phyloP scores from a whole-genome alignment of 2,329 filamentous ascomycete genomes.

The Stemphylium vesicarium region DNA sequence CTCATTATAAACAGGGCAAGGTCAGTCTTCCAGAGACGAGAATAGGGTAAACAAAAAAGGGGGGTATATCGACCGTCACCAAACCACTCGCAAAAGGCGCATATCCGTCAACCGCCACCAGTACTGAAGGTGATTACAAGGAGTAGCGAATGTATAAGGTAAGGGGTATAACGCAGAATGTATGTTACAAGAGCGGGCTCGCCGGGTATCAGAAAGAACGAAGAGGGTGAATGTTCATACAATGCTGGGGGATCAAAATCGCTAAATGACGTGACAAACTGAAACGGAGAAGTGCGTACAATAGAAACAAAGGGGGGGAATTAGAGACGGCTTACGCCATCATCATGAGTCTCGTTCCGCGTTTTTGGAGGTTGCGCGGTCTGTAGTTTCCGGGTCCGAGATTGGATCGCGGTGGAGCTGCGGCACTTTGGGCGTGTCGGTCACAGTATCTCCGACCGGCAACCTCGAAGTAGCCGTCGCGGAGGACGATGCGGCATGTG shows the following conservation, averaged over 20 bases:
- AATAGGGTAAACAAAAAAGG: slow-evolving; percentile 8
- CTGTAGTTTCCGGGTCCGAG: slow-evolving; percentile 48
- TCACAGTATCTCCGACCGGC: slow-evolving; percentile 83
- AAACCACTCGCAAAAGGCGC: slow-evolving; percentile 1
- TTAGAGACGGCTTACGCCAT: slow-evolving; percentile 45
- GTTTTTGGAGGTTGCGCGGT: slow-evolving; percentile 53
- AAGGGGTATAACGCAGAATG: slow-evolving; percentile 13
- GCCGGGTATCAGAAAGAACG: slow-evolving; percentile 32
- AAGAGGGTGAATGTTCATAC: slow-evolving; percentile 21
- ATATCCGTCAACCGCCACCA: slow-evolving; percentile 7
- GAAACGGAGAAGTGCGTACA: slow-evolving; percentile 1
- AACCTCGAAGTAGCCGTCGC: slow-evolving; percentile 91
- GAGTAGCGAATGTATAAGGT: slow-evolving; percentile 12
- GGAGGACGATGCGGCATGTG: slow-evolving; percentile 75
- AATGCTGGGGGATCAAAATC: slow-evolving; percentile 14
- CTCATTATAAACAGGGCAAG: slow-evolving; percentile 19
- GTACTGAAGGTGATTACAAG: slow-evolving; percentile 16
- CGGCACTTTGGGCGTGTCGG: slow-evolving; percentile 74
- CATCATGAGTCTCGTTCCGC: slow-evolving; percentile 60
- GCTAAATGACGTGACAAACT: slow-evolving; percentile 16
- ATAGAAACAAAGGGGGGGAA: background rate
- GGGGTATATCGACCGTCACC: slow-evolving; percentile 18
- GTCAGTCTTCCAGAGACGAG: slow-evolving; percentile 16
- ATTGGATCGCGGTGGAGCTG: slow-evolving; percentile 47
- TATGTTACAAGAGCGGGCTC: slow-evolving; percentile 24